Percentiles rank a stretch among this genome's conserved stretches.
Conservation (phyloP, 2,329 filamentous ascomycete species). For the Fusarium proliferatum region DNA sequence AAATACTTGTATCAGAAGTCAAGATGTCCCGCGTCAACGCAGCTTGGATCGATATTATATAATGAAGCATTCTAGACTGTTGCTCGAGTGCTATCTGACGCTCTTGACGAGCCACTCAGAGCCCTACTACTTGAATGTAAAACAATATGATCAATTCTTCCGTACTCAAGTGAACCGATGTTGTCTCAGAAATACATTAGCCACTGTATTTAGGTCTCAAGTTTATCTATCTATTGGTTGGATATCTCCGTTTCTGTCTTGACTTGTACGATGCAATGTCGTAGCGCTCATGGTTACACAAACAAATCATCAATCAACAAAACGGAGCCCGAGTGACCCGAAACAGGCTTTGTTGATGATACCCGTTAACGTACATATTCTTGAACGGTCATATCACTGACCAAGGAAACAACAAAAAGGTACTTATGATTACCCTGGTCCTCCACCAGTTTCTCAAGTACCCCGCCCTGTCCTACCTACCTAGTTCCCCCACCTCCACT, state of each 20-base stretch:
- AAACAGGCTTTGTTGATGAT: constrained; percentile 4
- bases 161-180: background rate
- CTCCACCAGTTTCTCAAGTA: constrained; percentile 7
- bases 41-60: background rate
- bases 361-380: background rate
- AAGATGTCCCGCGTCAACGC: background rate
- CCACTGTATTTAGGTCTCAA: background rate
- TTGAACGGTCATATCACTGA: background rate
- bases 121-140: background rate
- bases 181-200: background rate
- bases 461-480: constrained; percentile 6
- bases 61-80: background rate
- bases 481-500: constrained; percentile 14
- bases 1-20: background rate
- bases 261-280: background rate
- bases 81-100: background rate
- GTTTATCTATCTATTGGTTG: background rate
- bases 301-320: background rate
- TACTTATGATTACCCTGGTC: background rate
- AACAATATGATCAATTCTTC: background rate
- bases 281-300: constrained; percentile 12
- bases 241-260: background rate
- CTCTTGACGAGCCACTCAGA: background rate
- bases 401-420: background rate
- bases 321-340: constrained; percentile 10